Evolutionary conservation across 2,329 filamentous ascomycete genomes (phyloP).

Genomic region (Escovopsis sp.): DNA sequence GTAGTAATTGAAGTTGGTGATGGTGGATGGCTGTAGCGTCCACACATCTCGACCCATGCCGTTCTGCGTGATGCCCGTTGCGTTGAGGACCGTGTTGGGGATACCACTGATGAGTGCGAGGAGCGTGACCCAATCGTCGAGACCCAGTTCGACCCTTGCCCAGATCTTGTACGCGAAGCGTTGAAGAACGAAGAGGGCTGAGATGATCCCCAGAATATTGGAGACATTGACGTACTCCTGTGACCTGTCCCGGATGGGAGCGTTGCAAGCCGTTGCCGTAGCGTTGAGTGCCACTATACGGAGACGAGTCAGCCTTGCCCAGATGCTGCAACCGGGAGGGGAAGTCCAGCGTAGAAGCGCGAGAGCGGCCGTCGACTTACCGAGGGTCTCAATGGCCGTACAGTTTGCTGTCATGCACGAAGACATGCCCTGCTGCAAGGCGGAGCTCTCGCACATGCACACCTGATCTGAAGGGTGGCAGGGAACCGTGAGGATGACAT

Average conservation of each 20-base stretch:
- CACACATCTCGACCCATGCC: slow-evolving; percentile 37
- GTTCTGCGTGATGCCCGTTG: slow-evolving; percentile 17
- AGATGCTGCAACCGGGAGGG: no score
- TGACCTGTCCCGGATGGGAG: slow-evolving; percentile 16
- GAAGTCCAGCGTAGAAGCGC: neutral
- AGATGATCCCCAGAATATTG: slow-evolving; percentile 18
- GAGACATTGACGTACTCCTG: slow-evolving; percentile 18
- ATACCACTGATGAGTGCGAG: slow-evolving; percentile 10
- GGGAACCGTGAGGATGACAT: slow-evolving; percentile 10
- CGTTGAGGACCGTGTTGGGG: slow-evolving; percentile 15
- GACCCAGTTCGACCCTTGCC: slow-evolving; percentile 18
- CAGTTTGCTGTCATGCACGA: slow-evolving; percentile 15
- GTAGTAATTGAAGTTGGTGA: slow-evolving; percentile 27
- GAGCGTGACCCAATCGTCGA: slow-evolving; percentile 23
- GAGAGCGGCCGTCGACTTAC: slow-evolving; percentile 10
- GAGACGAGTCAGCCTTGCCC: neutral
- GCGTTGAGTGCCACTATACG: slow-evolving; percentile 13
- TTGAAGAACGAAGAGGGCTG: slow-evolving; percentile 24
- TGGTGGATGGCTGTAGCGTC: slow-evolving; percentile 25
- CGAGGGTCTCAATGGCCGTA: slow-evolving; percentile 15
- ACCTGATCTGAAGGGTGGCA: slow-evolving; percentile 14
- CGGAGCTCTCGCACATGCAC: slow-evolving; percentile 17
- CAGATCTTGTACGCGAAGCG: slow-evolving; percentile 23
- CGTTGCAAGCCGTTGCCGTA: slow-evolving; percentile 8
- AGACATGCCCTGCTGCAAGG: slow-evolving; percentile 12